phyloP scores from a whole-genome alignment of 345 rosid species.

The Sisymbrium altissimum region DNA sequence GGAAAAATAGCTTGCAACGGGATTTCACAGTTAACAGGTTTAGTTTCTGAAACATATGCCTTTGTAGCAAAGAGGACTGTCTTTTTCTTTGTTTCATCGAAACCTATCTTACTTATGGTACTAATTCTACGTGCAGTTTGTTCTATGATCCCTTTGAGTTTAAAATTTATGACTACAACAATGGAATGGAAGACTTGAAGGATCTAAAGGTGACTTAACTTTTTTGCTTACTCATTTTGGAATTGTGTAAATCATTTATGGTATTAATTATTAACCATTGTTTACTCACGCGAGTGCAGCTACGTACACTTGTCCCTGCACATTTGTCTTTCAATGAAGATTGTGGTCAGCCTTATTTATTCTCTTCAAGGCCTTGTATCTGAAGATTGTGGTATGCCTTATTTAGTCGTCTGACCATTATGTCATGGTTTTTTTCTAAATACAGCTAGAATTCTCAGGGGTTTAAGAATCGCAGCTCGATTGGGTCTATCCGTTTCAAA shows the following conservation, averaged over 20 bases:
- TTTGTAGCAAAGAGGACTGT: background rate
- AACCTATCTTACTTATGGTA: constrained; percentile 6
- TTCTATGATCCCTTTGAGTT: constrained; percentile 57
- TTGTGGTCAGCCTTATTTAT: constrained; percentile 55
- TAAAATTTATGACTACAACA: constrained; percentile 66
- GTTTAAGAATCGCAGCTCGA: constrained; percentile 89
- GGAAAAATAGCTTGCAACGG: constrained; percentile 77
- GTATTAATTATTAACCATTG: constrained; percentile 16
- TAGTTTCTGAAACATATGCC: constrained; percentile 8
- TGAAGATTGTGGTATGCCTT: too few relatives aligned
- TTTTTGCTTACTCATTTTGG: constrained; percentile 16
- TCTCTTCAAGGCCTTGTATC: constrained; percentile 23
- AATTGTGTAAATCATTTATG: background rate
- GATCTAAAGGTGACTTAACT: constrained; percentile 58
- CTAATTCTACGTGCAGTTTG: constrained; percentile 22
- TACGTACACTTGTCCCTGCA: constrained; percentile 75
- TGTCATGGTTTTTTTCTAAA: background rate
- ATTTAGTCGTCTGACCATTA: constrained; percentile 9
- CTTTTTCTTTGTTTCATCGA: background rate
- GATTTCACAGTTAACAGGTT: constrained; percentile 97
- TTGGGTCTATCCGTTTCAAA: constrained; percentile 59
- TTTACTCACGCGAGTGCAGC: constrained; percentile 42
- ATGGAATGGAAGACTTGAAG: constrained; percentile 72
- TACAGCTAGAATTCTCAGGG: constrained; percentile 92
- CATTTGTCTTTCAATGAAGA: constrained; percentile 77